Percentiles rank a stretch among this genome's conserved stretches.
Evolutionary conservation across 108 stramenopile genomes (phyloP).

Genomic region (Nitzschia sp.): DNA sequence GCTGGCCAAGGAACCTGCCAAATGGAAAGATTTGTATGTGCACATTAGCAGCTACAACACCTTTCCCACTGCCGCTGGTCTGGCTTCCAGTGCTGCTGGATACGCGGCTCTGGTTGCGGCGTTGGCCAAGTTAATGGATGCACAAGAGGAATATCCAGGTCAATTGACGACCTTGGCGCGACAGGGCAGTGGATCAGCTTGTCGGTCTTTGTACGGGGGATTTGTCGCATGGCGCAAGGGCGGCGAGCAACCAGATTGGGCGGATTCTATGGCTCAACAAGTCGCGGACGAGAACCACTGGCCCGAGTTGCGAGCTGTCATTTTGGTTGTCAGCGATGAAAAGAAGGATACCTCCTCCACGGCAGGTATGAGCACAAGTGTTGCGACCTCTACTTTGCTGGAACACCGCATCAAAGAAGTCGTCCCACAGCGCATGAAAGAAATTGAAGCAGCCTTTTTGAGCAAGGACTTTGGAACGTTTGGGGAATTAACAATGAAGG

Average conservation of each 20-base stretch:
- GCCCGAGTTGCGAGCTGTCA: conserved; percentile 93
- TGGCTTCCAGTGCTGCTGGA: conserved; percentile 93
- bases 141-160: conserved; percentile 75
- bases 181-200: conserved; percentile 93
- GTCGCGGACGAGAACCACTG: conserved; percentile 91
- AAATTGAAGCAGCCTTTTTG: conserved; percentile 86
- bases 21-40: conserved; percentile 71
- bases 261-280: conserved; percentile 91
- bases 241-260: conserved; percentile 45
- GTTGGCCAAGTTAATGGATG: conserved; percentile 76
- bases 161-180: conserved; percentile 93
- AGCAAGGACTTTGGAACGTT: conserved; percentile 91
- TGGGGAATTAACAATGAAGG: conserved; percentile 93
- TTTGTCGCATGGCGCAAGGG: conserved; percentile 96
- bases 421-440: conserved; percentile 80
- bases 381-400: conserved; percentile 85
- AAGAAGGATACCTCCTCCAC: conserved; percentile 98
- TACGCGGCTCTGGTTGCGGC: conserved; percentile 93
- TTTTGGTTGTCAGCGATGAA: conserved; percentile 90
- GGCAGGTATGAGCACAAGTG: conserved; percentile 91
- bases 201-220: conserved; percentile 95
- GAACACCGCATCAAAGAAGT: conserved; percentile 82
- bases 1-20: conserved; percentile 59
- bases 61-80: conserved; percentile 97
- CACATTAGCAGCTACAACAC: conserved; percentile 93